Percentiles rank a stretch among this genome's conserved stretches.
Conservation (phyloP, 164 flowering plant species). For the Malania oleifera region DNA sequence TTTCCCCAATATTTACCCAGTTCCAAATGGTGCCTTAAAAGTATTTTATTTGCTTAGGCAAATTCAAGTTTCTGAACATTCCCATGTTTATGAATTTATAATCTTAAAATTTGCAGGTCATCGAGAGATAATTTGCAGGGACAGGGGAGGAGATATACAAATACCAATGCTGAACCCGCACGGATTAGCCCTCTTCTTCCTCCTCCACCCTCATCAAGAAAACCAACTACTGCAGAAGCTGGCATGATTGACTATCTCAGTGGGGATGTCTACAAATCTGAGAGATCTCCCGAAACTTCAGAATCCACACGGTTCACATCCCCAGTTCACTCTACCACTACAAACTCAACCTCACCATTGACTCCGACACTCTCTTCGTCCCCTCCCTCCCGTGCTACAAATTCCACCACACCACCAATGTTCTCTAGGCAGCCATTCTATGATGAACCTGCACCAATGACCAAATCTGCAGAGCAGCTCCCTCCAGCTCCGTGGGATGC, state of each 20-base stretch:
- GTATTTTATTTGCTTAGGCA: too few species aligned
- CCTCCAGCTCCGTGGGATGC: slow-evolving; percentile 58
- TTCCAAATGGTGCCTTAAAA: too few species aligned
- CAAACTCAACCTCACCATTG: slow-evolving; percentile 15
- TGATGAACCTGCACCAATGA: slow-evolving; percentile 40
- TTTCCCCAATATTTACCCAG: too few species aligned
- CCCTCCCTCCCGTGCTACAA: slow-evolving; percentile 17
- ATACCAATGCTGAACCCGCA: slow-evolving; percentile 23
- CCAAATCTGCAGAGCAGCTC: slow-evolving; percentile 38
- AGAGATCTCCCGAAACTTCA: slow-evolving; percentile 25
- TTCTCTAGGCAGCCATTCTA: slow-evolving; percentile 31
- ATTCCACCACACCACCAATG: slow-evolving; percentile 25
- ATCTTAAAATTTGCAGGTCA: slow-evolving; percentile 71
- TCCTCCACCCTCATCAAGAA: slow-evolving; percentile 74
- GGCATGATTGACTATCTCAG: slow-evolving; percentile 73
- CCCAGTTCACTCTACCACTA: slow-evolving; percentile 25
- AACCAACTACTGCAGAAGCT: slow-evolving; percentile 30
- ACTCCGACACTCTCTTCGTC: slow-evolving; percentile 19
- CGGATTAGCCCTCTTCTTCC: slow-evolving; percentile 58
- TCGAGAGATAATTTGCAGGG: slow-evolving; percentile 48
- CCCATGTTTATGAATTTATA: neutral
- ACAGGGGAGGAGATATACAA: slow-evolving; percentile 34
- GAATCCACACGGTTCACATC: slow-evolving; percentile 22
- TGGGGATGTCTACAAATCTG: slow-evolving; percentile 59
- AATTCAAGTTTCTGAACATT: too few species aligned